Evolutionary conservation across 2,329 filamentous ascomycete genomes (phyloP), one percentile per base, ranked within the genome.

Genomic region (Aspergillus hortae): DNA sequence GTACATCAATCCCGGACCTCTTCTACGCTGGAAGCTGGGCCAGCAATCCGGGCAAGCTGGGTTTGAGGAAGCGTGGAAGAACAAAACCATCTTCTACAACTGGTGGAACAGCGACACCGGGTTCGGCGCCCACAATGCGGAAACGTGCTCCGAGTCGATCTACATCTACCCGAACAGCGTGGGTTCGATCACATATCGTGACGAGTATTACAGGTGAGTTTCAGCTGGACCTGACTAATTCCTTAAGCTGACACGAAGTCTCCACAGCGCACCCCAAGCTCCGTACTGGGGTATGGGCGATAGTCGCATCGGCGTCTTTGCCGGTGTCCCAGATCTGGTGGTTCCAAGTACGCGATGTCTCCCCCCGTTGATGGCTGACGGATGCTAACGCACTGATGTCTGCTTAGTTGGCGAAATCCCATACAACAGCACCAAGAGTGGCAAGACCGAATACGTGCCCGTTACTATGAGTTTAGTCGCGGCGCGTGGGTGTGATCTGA

Each of bases 31-130:
- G 62, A 19, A 51, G 2, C 58, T 56, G 49, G 60, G 58, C 3
- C 57, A 61, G 23, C 54, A 55, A 14, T 56, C 52, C 6, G 57
- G 61, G 1, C 40, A 60, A 10, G 35, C 41, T 1, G 50, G 48
- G 4, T 62, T 66, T 38, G 56, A 58, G 4, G 55, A 59, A n/a
- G 68, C 68, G 9, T 38, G 62, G 23, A 51, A 48, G 3, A 68
- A 70, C 49, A 70, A 67, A 55, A 70, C 67, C 6, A 49, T 65
- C 15, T 67, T 70, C 51, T 59, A 59, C 27, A 46, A 59, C 44
- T 72, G 69, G 69, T 70, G 67, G 60, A 67, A 66, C 49, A 51
- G 51, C 9, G 49, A 30, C 27, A 30, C 59, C 27, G 61, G 57
- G 11, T 71, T 46, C 49, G 68, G 50, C 7, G 43, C 55, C 11